Conservation (phyloP, 2,329 filamentous ascomycete species). For the Colletotrichum destructivum region DNA sequence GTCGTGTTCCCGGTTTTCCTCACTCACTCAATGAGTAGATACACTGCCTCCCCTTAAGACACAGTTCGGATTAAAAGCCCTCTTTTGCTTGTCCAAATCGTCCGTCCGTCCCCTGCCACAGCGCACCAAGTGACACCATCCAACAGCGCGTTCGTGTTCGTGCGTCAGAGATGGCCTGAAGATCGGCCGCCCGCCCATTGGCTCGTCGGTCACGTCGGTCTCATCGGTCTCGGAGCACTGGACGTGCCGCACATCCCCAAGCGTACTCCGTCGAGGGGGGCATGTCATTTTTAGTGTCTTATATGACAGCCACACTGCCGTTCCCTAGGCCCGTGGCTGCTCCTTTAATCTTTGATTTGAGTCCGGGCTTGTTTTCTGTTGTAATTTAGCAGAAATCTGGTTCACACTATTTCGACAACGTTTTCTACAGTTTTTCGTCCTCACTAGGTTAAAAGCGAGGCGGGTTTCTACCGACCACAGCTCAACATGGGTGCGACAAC, state of each 20-base stretch:
- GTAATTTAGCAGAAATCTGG: neutral
- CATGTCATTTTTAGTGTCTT: conserved; percentile 24
- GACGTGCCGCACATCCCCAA: conserved; percentile 42
- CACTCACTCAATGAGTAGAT: neutral
- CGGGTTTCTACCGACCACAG: too few relatives aligned
- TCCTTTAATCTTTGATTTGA: neutral
- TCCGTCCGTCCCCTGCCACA: conserved; percentile 7
- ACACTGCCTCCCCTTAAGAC: neutral
- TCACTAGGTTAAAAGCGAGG: too few relatives aligned
- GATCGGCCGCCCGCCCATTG: conserved; percentile 35
- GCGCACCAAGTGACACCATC: conserved; percentile 31
- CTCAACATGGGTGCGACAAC: conserved; percentile 20
- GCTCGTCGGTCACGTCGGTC: conserved; percentile 39
- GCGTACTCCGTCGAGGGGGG: conserved; percentile 34
- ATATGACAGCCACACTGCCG: conserved; percentile 28
- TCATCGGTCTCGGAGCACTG: conserved; percentile 31
- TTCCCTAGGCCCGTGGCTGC: neutral
- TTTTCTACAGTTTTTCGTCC: too few relatives aligned
- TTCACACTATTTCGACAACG: neutral
- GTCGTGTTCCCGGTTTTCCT: neutral
- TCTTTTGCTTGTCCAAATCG: neutral
- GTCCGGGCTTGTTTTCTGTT: conserved; percentile 5
- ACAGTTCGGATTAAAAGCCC: conserved; percentile 26
- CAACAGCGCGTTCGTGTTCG: conserved; percentile 7
- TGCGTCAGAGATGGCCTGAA: conserved; percentile 35